Percentiles rank a stretch among this genome's conserved stretches.
Conservation (phyloP, 2,329 filamentous ascomycete species). For the Aplosporella prunicola region DNA sequence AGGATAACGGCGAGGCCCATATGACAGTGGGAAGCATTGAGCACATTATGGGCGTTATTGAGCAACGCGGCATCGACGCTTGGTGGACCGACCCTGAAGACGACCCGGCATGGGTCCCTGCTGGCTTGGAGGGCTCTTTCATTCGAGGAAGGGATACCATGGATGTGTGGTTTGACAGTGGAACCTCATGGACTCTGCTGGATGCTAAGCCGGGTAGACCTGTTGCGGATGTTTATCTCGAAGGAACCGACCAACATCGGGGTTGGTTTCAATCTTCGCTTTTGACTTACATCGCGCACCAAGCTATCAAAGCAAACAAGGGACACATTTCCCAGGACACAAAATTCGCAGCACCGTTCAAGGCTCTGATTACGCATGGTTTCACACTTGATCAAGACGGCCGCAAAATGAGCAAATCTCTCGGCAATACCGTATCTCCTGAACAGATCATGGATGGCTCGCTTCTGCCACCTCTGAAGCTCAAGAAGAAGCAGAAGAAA, state of each 20-base stretch:
- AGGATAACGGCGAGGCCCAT: constrained; percentile 57
- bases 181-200: constrained; percentile 70
- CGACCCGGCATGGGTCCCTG: constrained; percentile 68
- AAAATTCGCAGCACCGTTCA: constrained; percentile 59
- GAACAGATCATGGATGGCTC: constrained; percentile 77
- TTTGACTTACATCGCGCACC: constrained; percentile 68
- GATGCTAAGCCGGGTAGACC: constrained; percentile 28
- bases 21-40: constrained; percentile 69
- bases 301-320: constrained; percentile 24
- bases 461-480: constrained; percentile 60
- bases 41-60: constrained; percentile 73
- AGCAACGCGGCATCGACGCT: constrained; percentile 71
- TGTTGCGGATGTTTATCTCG: constrained; percentile 76
- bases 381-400: constrained; percentile 83
- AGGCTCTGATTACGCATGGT: constrained; percentile 84
- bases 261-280: constrained; percentile 98
- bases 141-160: constrained; percentile 84
- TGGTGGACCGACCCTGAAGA: constrained; percentile 83
- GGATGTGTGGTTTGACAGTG: constrained; percentile 99
- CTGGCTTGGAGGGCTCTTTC: constrained; percentile 52
- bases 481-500: constrained; percentile 42
- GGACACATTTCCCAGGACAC: constrained; percentile 13
- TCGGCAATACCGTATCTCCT: constrained; percentile 80
- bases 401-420: constrained; percentile 98
- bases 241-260: constrained; percentile 91